phyloP scores from a whole-genome alignment of 306 rosid species.

The Ceratonia siliqua region DNA sequence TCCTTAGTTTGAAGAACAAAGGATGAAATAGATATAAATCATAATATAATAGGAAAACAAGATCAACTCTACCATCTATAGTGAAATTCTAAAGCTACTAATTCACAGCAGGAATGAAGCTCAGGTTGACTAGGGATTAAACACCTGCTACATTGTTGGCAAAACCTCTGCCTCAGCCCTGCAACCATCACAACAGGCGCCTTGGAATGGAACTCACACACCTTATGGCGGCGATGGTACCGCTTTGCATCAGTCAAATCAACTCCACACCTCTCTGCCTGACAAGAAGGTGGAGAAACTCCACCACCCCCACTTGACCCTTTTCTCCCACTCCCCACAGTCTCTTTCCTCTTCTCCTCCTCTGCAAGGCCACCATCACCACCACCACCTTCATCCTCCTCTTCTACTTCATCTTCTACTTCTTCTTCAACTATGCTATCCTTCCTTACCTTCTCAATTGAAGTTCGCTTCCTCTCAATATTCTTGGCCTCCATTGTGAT shows the following conservation, averaged over 20 bases:
- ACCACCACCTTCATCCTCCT: slow-evolving; percentile 47
- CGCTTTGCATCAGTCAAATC: slow-evolving; percentile 74
- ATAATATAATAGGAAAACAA: background rate
- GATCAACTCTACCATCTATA: slow-evolving; percentile 12
- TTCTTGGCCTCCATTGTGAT: slow-evolving; percentile 61
- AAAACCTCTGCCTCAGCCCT: slow-evolving; percentile 81
- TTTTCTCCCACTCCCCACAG: slow-evolving; percentile 37
- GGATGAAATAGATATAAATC: background rate
- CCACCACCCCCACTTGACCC: slow-evolving; percentile 52
- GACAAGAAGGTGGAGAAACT: slow-evolving; percentile 62
- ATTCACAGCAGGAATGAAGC: slow-evolving; percentile 13
- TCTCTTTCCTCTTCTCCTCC: slow-evolving; percentile 55
- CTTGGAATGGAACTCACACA: slow-evolving; percentile 89
- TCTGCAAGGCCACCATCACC: slow-evolving; percentile 32
- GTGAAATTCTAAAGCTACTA: slow-evolving; percentile 8
- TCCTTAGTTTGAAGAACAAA: background rate
- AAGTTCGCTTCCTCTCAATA: slow-evolving; percentile 52
- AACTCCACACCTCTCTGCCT: slow-evolving; percentile 80
- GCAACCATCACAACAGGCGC: slow-evolving; percentile 71
- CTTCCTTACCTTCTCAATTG: slow-evolving; percentile 50
- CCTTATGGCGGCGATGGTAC: slow-evolving; percentile 97
- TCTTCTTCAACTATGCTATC: slow-evolving; percentile 55
- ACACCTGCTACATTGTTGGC: slow-evolving; percentile 99
- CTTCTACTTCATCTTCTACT: slow-evolving; percentile 65
- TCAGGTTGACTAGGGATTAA: slow-evolving; percentile 13